Conservation (phyloP, 768 basidiomycete genomes). For the Boletus reticuloceps region DNA sequence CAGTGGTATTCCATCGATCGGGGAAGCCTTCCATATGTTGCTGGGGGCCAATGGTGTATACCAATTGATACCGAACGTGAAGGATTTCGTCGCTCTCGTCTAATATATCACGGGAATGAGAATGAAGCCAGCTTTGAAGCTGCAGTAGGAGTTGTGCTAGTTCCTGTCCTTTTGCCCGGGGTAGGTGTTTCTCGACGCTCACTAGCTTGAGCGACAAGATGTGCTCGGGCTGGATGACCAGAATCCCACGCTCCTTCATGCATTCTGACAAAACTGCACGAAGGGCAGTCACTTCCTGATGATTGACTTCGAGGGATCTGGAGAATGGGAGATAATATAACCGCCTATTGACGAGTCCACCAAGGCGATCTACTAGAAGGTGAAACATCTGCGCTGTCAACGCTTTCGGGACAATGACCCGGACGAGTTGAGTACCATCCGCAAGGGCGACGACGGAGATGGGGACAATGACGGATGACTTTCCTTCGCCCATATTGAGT, state of each 20-base stretch:
- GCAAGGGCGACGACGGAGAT: slow-evolving; percentile 40
- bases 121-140: slow-evolving; percentile 26
- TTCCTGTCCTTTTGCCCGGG: neutral
- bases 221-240: slow-evolving; percentile 53
- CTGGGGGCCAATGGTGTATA: slow-evolving; percentile 35
- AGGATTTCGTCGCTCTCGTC: slow-evolving; percentile 33
- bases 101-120: slow-evolving; percentile 23
- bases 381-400: slow-evolving; percentile 48
- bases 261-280: slow-evolving; percentile 38
- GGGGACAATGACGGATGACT: slow-evolving; percentile 48
- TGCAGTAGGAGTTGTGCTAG: slow-evolving; percentile 23
- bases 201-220: slow-evolving; percentile 50
- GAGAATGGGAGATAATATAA: slow-evolving; percentile 51
- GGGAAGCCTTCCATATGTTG: slow-evolving; percentile 28
- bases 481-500: slow-evolving; percentile 60
- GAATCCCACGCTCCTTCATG: slow-evolving; percentile 37
- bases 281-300: slow-evolving; percentile 22
- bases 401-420: slow-evolving; percentile 49
- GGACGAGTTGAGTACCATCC: slow-evolving; percentile 40
- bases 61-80: slow-evolving; percentile 35
- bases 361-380: slow-evolving; percentile 41
- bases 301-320: slow-evolving; percentile 31
- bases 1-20: slow-evolving; percentile 33
- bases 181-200: slow-evolving; percentile 37
- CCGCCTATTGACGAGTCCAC: slow-evolving; percentile 44